Evolutionary conservation across 2,329 filamentous ascomycete species (phyloP).

Genomic region (Alternaria novae-zelandiae): DNA sequence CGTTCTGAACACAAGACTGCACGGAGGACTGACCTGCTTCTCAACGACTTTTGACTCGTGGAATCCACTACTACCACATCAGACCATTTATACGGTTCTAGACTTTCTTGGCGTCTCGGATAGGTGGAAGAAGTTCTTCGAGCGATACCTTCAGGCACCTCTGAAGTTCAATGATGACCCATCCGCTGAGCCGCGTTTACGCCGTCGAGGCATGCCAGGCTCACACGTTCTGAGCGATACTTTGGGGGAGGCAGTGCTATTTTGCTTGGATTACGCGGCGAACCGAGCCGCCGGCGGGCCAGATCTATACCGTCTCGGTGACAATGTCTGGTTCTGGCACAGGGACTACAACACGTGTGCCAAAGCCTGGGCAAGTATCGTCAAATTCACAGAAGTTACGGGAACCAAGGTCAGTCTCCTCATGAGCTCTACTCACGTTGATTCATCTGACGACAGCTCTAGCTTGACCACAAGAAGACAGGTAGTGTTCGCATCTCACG

Average conservation of each 20-base stretch:
- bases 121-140: conserved; percentile 54
- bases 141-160: conserved; percentile 54
- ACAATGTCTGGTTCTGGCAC: conserved; percentile 58
- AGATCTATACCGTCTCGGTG: conserved; percentile 56
- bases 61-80: conserved; percentile 51
- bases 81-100: conserved; percentile 53
- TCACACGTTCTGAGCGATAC: conserved; percentile 56
- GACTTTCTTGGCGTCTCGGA: conserved; percentile 54
- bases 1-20: conserved; percentile 37
- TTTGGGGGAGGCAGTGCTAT: conserved; percentile 56
- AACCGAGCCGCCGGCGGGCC: conserved; percentile 52
- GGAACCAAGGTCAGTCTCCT: conserved; percentile 44
- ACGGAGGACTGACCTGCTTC: conserved; percentile 40
- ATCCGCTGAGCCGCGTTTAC: conserved; percentile 44
- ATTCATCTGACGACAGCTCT: background rate
- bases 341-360: conserved; percentile 51
- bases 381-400: conserved; percentile 52
- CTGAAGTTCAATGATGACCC: conserved; percentile 51
- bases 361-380: conserved; percentile 54
- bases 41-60: conserved; percentile 41
- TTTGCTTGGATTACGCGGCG: conserved; percentile 56
- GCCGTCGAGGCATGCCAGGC: conserved; percentile 55
- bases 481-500: conserved; percentile 48
- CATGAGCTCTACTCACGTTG: background rate
- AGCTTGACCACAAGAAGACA: conserved; percentile 52